Conservation (phyloP, 805 yeast species). For the Wickerhamiella kazuoi region DNA sequence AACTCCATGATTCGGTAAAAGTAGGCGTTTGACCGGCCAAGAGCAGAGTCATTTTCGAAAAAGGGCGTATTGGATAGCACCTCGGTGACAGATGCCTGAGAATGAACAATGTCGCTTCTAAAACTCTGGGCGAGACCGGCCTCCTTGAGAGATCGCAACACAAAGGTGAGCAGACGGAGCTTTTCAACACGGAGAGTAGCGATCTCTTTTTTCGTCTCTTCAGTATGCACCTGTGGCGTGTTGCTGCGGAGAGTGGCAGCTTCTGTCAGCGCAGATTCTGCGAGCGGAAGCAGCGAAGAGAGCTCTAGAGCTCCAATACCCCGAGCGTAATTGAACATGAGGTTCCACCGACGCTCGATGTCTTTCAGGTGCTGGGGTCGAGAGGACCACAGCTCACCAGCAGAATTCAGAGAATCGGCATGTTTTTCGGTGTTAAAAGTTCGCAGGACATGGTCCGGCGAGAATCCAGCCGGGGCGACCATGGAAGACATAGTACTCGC, state of each 20-base stretch:
- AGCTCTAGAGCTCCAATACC: slow-evolving; percentile 21
- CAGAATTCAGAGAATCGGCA: neutral
- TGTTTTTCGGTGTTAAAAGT: neutral
- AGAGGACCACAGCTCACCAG: slow-evolving; percentile 28
- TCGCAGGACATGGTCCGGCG: neutral
- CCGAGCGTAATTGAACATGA: slow-evolving; percentile 34
- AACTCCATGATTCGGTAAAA: slow-evolving; percentile 62
- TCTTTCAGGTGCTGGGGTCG: slow-evolving; percentile 44
- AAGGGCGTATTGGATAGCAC: slow-evolving; percentile 40
- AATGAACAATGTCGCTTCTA: slow-evolving; percentile 44
- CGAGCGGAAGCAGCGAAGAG: slow-evolving; percentile 37
- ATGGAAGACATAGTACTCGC: neutral
- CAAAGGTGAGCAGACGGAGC: slow-evolving; percentile 55
- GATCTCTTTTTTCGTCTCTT: slow-evolving; percentile 54
- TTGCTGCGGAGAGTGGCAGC: slow-evolving; percentile 50
- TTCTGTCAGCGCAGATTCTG: slow-evolving; percentile 35
- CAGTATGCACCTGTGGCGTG: slow-evolving; percentile 55
- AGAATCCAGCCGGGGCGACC: too few species aligned
- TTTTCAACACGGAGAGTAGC: slow-evolving; percentile 70
- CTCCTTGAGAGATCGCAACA: slow-evolving; percentile 52
- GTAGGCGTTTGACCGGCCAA: slow-evolving; percentile 28
- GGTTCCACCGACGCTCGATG: slow-evolving; percentile 31
- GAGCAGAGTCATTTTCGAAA: slow-evolving; percentile 19
- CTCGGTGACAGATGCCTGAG: slow-evolving; percentile 44
- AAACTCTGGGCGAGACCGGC: slow-evolving; percentile 59